phyloP scores from a whole-genome alignment of 257 asterid genomes.

The Rehmannia glutinosa region DNA sequence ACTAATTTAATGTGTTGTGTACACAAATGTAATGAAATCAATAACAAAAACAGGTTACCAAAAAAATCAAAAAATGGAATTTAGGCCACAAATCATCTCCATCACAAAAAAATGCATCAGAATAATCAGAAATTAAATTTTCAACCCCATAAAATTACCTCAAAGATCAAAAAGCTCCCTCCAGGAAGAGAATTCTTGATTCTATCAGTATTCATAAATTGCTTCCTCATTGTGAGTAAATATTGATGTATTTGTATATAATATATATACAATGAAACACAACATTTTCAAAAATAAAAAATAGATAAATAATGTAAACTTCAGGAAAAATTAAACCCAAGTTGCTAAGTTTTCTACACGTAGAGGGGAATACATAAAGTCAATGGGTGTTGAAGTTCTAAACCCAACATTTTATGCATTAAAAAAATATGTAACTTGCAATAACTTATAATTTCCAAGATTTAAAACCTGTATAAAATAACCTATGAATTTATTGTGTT shows the following conservation, averaged over 20 bases:
- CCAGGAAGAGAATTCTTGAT: too few relatives aligned
- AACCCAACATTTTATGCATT: neutral
- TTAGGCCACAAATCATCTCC: neutral
- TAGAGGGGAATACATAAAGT: too few relatives aligned
- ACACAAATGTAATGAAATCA: neutral
- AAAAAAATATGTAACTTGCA: neutral
- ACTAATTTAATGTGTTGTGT: too few relatives aligned
- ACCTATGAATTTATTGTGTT: too few relatives aligned
- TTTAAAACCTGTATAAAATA: neutral
- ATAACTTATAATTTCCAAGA: neutral
- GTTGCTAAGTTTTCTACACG: too few relatives aligned
- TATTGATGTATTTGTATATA: too few relatives aligned
- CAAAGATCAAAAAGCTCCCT: neutral
- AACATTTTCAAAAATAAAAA: neutral
- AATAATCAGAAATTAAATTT: neutral
- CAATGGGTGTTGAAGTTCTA: slow-evolving; percentile 9
- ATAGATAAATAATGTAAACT: too few relatives aligned
- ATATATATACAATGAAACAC: neutral
- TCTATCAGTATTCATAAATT: neutral
- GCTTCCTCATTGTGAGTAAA: too few relatives aligned
- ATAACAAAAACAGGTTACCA: neutral
- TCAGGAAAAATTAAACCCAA: too few relatives aligned
- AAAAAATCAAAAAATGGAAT: neutral
- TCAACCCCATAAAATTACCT: slow-evolving; percentile 13
- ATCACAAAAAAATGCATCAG: neutral